Percentiles rank a stretch among this genome's conserved stretches.
phyloP scores from a whole-genome alignment of 495 filamentous ascomycete species.

The Podospora bellae-mahoneyi region DNA sequence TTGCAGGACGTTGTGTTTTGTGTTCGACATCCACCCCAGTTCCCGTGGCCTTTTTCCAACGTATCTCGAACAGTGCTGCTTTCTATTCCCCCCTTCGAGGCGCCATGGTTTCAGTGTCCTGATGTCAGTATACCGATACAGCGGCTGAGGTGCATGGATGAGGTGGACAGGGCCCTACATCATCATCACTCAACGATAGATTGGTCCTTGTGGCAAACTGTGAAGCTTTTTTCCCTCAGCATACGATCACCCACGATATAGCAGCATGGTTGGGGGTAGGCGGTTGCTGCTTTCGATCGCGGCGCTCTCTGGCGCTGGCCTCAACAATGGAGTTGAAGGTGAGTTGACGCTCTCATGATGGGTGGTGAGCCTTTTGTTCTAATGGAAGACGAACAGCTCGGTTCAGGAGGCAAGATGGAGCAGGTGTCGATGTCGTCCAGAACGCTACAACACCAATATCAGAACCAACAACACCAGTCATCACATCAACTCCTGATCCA shows the following conservation, averaged over 20 bases:
- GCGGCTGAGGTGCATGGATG: slow-evolving; percentile 16
- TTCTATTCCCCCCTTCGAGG: slow-evolving; percentile 13
- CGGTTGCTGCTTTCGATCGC: slow-evolving; percentile 32
- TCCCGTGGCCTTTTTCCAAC: not conserved
- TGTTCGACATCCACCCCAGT: not conserved
- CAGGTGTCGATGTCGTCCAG: slow-evolving; percentile 6
- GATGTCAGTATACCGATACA: slow-evolving; percentile 14
- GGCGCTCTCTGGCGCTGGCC: slow-evolving; percentile 28
- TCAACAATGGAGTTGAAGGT: slow-evolving; percentile 32
- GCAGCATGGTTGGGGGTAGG: slow-evolving; percentile 32
- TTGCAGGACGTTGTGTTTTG: slow-evolving; percentile 1
- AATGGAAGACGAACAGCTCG: slow-evolving; percentile 8
- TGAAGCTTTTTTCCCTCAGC: slow-evolving; percentile 7
- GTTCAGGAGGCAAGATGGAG: slow-evolving; percentile 15
- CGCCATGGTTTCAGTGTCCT: slow-evolving; percentile 24
- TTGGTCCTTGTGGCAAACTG: slow-evolving; percentile 8
- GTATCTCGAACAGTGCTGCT: slow-evolving; percentile 7
- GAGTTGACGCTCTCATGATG: not conserved
- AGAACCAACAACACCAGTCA: not conserved
- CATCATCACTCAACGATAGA: slow-evolving; percentile 9
- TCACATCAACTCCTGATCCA: not conserved
- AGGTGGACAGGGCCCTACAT: slow-evolving; percentile 14
- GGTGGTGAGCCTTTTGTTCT: not conserved
- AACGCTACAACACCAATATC: slow-evolving; percentile 8
- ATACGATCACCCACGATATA: slow-evolving; percentile 6